Evolutionary conservation across 2,329 filamentous ascomycete genomes (phyloP).

Genomic region (Fusarium xylarioides): DNA sequence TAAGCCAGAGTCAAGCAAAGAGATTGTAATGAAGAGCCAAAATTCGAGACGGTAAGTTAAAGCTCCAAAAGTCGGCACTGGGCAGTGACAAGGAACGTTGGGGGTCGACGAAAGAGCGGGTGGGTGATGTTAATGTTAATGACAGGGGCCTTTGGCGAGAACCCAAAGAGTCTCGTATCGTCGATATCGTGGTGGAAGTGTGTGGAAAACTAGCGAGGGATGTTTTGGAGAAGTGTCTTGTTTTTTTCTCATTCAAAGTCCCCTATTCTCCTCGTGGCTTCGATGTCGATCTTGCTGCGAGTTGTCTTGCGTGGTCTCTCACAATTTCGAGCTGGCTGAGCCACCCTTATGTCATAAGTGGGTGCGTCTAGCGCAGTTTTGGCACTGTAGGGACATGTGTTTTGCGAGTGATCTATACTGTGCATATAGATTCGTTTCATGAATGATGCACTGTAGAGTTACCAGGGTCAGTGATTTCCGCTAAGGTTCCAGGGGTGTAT

Average conservation of each 20-base stretch:
- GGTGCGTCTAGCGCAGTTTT: constrained; percentile 4
- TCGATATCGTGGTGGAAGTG: constrained; percentile 8
- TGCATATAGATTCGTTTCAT: background rate
- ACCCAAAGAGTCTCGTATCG: constrained; percentile 12
- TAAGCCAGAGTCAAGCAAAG: background rate
- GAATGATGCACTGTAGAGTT: constrained; percentile 18
- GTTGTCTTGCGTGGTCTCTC: constrained; percentile 45
- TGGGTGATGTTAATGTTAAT: constrained; percentile 25
- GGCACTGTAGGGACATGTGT: constrained; percentile 30
- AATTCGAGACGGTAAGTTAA: constrained; percentile 2
- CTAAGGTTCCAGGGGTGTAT: constrained; percentile 28
- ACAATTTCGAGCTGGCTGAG: constrained; percentile 44
- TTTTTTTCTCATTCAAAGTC: constrained; percentile 31
- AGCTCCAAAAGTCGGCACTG: constrained; percentile 32
- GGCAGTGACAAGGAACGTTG: constrained; percentile 39
- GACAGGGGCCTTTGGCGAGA: constrained; percentile 31
- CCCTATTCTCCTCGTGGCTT: constrained; percentile 44
- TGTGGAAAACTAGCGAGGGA: constrained; percentile 11
- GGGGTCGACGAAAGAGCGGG: constrained; percentile 34
- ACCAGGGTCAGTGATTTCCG: constrained; percentile 29
- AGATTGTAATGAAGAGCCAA: background rate
- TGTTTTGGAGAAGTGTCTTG: constrained; percentile 26
- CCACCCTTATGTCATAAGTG: constrained; percentile 46
- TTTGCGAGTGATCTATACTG: background rate
- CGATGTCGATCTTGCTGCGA: constrained; percentile 38